Base-by-base conservation (phyloP, 2,329 filamentous ascomycete species). In the Alternaria metachromatica region DNA sequence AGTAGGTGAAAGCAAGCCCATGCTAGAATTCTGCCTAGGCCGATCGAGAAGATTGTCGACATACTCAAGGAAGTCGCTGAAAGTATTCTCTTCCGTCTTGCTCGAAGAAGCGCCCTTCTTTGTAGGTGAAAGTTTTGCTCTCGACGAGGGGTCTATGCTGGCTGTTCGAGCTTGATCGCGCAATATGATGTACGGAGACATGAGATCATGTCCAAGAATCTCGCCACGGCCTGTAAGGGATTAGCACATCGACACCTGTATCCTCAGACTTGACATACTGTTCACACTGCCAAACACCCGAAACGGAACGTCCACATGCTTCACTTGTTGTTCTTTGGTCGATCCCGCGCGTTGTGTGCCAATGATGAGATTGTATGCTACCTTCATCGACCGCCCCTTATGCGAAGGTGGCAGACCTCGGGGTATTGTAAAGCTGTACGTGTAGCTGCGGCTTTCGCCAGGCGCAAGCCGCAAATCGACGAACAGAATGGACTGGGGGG, bases 251-350 rank as follows among this genome's bases (percentile, higher is more conserved):
- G 4, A 4, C 33, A 11, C 15, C n/a, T 2, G 9, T 9, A 15
- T 43, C 15, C 41, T 37, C 4, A 15, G 9, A 21, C 11, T 6
- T 55, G 15, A 76, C 78, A 65, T 76, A 78, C 88, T 89, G 81
- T 97, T 96, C 41, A 99, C 95, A 71, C 95, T 96, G 44, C 95
- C 95, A 55, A 98, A 88, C 4, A 99, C 92, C 45, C 96, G 89
- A 76, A 99, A 97, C 0, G 96, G 96, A 26, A 97, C 86, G 67
- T 97, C 95, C 45, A 97, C 91, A n/a, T 93, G 93, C 72, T 91
- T 92, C 49, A 98, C 90, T 72, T 93, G 81, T 70, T 89, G 93
- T 68, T 95, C 90, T 70, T 89, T 91, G 23, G 87, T 86, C 13
- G 90, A 91, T 10, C 92, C 93, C 1, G 92, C 90, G 66, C 94